phyloP scores from a whole-genome alignment of 306 rosid genomes.

The Fagus crenata region DNA sequence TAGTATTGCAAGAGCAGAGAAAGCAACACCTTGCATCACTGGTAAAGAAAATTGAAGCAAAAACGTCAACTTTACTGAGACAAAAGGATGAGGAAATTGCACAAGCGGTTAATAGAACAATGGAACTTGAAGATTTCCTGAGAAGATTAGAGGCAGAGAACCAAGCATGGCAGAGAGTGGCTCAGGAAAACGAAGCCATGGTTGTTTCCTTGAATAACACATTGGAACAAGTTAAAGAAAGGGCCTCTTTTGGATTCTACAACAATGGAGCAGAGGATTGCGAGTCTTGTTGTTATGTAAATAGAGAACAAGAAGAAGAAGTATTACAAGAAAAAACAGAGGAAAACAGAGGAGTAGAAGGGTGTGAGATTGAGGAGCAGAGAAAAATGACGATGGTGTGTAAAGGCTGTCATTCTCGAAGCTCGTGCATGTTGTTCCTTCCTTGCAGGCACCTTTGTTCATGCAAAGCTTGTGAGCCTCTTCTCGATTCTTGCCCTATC shows the following conservation, averaged over 20 bases:
- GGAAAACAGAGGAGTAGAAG: constrained; percentile 5
- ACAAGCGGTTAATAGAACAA: constrained; percentile 36
- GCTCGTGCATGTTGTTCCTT: constrained; percentile 55
- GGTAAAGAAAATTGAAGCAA: constrained; percentile 42
- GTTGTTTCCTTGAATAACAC: constrained; percentile 47
- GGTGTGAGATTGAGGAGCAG: constrained; percentile 13
- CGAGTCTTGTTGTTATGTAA: constrained; percentile 54
- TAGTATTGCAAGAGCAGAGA: constrained; percentile 47
- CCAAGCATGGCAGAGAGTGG: constrained; percentile 52
- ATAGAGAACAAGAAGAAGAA: constrained; percentile 1
- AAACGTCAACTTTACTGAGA: constrained; percentile 22
- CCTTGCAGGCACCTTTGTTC: constrained; percentile 87
- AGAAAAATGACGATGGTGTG: constrained; percentile 40
- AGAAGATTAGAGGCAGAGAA: constrained; percentile 61
- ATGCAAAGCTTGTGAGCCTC: constrained; percentile 64
- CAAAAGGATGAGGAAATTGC: constrained; percentile 61
- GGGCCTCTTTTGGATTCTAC: constrained; percentile 11
- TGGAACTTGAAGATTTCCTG: constrained; percentile 55
- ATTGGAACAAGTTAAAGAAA: constrained; percentile 56
- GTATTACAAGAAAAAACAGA: constrained; percentile 28
- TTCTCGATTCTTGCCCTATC: constrained; percentile 68
- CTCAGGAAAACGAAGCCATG: constrained; percentile 58
- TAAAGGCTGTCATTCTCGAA: constrained; percentile 48
- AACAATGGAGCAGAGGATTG: constrained; percentile 47
- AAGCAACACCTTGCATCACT: constrained; percentile 44